Base-by-base conservation (phyloP, 2,329 filamentous ascomycete genomes). In the Bipolaris oryzae region DNA sequence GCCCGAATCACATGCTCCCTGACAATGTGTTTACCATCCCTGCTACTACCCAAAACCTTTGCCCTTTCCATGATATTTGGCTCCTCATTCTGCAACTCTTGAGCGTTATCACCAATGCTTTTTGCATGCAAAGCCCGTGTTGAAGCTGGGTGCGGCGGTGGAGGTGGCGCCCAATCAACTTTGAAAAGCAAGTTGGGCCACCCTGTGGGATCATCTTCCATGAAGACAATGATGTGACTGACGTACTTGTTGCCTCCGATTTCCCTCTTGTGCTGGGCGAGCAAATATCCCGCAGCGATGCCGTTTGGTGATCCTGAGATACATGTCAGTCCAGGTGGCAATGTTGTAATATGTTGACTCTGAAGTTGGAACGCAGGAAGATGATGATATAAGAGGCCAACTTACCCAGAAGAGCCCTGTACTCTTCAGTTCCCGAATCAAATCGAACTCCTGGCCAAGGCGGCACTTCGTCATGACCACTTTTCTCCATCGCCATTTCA, bases 1-100 rank as follows among this genome's bases (percentile, higher is more conserved):
- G 37, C 48, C 16, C 51, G 13, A 7, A 58, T 13, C 1, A 51
- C 23, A 39, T 58, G 60, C 15, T 60, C 55, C 7, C 55, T 44
- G 2, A 57, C 16, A 1, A 61, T 7, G 1, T 41, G 52, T 25
- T 47, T 58, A 7, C 50, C 62, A 37, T 59, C 53, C 0, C n/a
- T 7, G 18, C 50, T 55, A 25, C 15, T 47, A 4, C 44, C 18
- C 11, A 50, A 10, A n/a, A 53, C 21, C 28, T 41, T 28, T 15
- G 5, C 20, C 1, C 16, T 5, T 25, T n/a, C 13, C 7, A n/a
- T 13, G 3, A 11, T 11, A 6, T 1, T 25, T 41, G 6, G 6
- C 23, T 34, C 39, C 31, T 3, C 34, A 16, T 3, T 6, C 7
- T 13, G 15, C 3, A 28, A 15, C 15, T 31, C 5, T 3, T 6